Evolutionary conservation across 352 stramenopile species (phyloP).

Genomic region (Elongisporangium anandrum): DNA sequence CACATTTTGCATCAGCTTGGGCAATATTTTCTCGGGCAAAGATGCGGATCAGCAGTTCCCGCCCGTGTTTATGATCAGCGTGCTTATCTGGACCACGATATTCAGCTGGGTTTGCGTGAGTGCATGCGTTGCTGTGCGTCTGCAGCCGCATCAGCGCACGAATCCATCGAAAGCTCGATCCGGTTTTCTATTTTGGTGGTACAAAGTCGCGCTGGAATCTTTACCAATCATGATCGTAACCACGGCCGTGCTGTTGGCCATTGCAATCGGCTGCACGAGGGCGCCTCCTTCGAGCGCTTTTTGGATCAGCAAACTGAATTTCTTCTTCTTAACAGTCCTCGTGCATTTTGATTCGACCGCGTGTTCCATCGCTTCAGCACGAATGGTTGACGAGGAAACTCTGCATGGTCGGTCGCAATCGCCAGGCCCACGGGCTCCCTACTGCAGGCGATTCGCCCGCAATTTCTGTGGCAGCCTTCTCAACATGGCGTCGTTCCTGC

Average conservation of each 20-base stretch:
- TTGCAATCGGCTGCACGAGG: background rate
- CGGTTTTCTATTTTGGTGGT: constrained; percentile 2
- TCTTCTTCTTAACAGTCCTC: constrained; percentile 1
- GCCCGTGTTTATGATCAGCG: background rate
- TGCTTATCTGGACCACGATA: constrained; percentile 4
- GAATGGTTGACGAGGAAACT: constrained; percentile 1
- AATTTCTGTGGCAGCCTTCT: background rate
- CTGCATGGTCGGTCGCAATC: background rate
- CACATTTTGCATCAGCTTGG: constrained; percentile 1
- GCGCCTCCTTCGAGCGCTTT: background rate
- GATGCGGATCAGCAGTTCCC: background rate
- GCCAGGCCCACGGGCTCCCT: background rate
- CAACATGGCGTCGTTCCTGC: background rate
- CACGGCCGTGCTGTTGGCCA: no score
- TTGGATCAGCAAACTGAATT: background rate
- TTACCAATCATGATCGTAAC: background rate
- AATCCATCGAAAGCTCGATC: background rate
- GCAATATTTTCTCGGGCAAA: constrained; percentile 1
- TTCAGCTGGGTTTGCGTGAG: constrained; percentile 4
- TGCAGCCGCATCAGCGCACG: background rate
- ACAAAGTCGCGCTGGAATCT: constrained; percentile 2
- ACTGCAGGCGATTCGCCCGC: constrained; percentile 5
- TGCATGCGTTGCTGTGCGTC: constrained; percentile 1
- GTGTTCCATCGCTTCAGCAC: background rate
- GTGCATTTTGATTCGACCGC: constrained; percentile 1